phyloP scores from a whole-genome alignment of 2,329 filamentous ascomycete species.

The Davidsoniella australis region DNA sequence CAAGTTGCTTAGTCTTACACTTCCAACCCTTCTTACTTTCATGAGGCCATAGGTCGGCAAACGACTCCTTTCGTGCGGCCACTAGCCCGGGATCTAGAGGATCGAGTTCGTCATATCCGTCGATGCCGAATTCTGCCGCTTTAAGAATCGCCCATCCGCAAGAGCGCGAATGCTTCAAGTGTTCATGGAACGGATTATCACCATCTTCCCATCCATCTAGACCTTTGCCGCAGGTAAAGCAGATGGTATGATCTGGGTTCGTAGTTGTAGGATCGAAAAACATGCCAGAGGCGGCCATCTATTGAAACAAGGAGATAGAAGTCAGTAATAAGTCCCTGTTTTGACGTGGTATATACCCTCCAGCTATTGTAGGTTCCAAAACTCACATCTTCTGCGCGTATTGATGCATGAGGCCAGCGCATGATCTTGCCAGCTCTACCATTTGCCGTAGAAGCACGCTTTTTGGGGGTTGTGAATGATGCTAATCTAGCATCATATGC shows the following conservation, averaged over 20 bases:
- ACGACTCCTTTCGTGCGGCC: conserved; percentile 67
- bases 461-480: conserved; percentile 57
- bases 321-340: neutral
- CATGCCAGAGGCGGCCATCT: conserved; percentile 86
- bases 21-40: conserved; percentile 77
- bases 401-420: conserved; percentile 57
- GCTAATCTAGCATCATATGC: conserved; percentile 62
- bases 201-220: conserved; percentile 84
- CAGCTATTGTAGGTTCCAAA: neutral
- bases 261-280: conserved; percentile 63
- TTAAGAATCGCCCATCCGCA: conserved; percentile 77
- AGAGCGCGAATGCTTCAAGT: conserved; percentile 61
- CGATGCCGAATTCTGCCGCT: conserved; percentile 42
- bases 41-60: conserved; percentile 74
- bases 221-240: conserved; percentile 70
- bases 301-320: conserved; percentile 2
- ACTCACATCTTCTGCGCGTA: conserved; percentile 19
- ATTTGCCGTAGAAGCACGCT: conserved; percentile 49
- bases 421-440: conserved; percentile 33
- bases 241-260: conserved; percentile 74
- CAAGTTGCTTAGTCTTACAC: conserved; percentile 80
- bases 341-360: neutral
- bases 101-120: conserved; percentile 51
- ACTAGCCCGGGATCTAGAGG: conserved; percentile 55
- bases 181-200: conserved; percentile 70